phyloP scores from a whole-genome alignment of 331 rosid genomes.

The Pyracantha coccinea region DNA sequence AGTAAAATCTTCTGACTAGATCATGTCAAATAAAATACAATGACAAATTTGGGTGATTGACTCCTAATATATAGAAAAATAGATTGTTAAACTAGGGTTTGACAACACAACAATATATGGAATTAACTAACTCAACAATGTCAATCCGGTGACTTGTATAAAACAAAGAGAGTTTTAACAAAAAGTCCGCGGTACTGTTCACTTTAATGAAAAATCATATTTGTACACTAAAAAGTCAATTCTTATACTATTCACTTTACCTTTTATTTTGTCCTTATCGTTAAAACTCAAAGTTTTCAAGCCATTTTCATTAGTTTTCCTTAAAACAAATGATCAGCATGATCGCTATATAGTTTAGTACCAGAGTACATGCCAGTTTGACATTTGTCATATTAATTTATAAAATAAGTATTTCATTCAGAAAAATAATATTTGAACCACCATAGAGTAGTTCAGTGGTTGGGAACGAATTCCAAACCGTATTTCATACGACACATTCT shows the following conservation, averaged over 20 bases:
- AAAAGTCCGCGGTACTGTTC: no score
- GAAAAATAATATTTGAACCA: slow-evolving; percentile 6
- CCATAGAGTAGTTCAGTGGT: no score
- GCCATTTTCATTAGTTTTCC: no score
- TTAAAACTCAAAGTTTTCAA: no score
- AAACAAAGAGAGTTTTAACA: no score
- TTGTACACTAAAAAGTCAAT: no score
- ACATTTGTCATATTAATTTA: not conserved
- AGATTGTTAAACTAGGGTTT: not conserved
- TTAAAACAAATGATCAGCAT: not conserved
- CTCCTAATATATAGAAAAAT: not conserved
- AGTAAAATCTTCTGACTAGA: not conserved
- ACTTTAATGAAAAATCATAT: no score
- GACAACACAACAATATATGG: not conserved
- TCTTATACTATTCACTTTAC: no score
- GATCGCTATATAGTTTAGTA: not conserved
- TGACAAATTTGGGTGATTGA: not conserved
- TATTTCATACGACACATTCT: no score
- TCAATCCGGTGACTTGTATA: not conserved
- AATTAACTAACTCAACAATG: not conserved
- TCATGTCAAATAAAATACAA: not conserved
- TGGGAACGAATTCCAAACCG: no score
- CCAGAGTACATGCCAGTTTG: not conserved
- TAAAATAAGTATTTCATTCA: not conserved
- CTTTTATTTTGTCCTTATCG: no score